Evolutionary conservation across 805 yeast species (phyloP).

Genomic region (Ogataea zsoltii): DNA sequence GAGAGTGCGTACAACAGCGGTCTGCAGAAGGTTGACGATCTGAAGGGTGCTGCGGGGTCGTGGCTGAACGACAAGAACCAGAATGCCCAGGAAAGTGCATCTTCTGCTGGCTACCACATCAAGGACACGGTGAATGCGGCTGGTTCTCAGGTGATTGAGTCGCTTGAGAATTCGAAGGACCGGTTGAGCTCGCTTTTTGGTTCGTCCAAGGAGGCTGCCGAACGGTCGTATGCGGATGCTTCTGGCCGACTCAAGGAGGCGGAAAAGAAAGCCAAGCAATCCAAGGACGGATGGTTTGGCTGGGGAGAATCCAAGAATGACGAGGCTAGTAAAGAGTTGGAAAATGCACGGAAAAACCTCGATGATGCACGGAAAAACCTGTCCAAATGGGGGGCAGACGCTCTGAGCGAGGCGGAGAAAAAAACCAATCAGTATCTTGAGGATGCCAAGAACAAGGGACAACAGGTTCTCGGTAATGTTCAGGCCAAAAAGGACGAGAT

Average conservation of each 20-base stretch:
- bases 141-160: conserved; percentile 15
- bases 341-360: conserved; percentile 36
- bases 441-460: conserved; percentile 13
- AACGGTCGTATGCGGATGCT: conserved; percentile 30
- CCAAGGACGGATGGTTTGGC: conserved; percentile 38
- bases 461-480: conserved; percentile 17
- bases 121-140: conserved; percentile 18
- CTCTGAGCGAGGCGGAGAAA: conserved; percentile 20
- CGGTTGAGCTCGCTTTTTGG: conserved; percentile 19
- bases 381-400: conserved; percentile 26
- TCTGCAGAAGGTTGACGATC: conserved; percentile 22
- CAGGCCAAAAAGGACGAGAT: conserved; percentile 19
- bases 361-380: conserved; percentile 34
- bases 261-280: conserved; percentile 34
- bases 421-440: conserved; percentile 11
- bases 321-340: conserved; percentile 36
- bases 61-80: conserved; percentile 25
- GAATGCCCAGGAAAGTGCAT: conserved; percentile 16
- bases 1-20: conserved; percentile 18
- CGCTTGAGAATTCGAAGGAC: conserved; percentile 16
- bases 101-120: conserved; percentile 9
- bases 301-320: conserved; percentile 40
- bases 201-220: conserved; percentile 24
- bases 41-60: conserved; percentile 20
- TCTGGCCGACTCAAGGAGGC: conserved; percentile 31